These are phyloP conservation scores for Oxyria digyna DNA, from an alignment of 148 eudicot species.

Conservation along the genomic window DNA sequence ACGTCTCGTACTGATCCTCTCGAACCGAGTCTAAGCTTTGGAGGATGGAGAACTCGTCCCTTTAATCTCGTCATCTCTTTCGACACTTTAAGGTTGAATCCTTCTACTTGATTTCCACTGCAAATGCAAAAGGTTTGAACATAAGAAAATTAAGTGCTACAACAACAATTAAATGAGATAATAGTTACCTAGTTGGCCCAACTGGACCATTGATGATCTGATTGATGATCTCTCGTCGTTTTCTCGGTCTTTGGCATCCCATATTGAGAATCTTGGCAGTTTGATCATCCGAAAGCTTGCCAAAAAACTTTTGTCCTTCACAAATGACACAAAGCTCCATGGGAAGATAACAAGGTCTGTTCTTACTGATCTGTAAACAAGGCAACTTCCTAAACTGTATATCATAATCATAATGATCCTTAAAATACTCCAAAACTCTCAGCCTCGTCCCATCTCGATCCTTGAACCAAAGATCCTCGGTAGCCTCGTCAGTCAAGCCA, in stretches of 20 bases:
- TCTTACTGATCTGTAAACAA: conserved; percentile 80
- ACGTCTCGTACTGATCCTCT: conserved; percentile 52
- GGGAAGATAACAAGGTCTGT: conserved; percentile 79
- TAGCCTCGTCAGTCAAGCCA: conserved; percentile 63
- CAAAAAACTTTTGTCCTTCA: conserved; percentile 92
- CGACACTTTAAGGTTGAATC: conserved; percentile 57
- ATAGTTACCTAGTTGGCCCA: conserved; percentile 79
- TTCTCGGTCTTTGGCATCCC: conserved; percentile 79
- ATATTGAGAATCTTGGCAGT: conserved; percentile 70
- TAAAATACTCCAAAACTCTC: conserved; percentile 56
- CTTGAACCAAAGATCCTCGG: conserved; percentile 63
- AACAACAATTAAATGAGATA: too few relatives aligned
- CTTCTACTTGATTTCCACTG: conserved; percentile 65
- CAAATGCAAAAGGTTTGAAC: too few relatives aligned
- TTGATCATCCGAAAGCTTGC: conserved; percentile 90
- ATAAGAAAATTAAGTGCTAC: too few relatives aligned
- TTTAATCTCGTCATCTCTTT: conserved; percentile 72
- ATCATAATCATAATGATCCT: conserved; percentile 80
- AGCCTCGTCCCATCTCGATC: conserved; percentile 61
- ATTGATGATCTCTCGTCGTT: conserved; percentile 63
- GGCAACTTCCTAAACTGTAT: conserved; percentile 71
- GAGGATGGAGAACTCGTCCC: conserved; percentile 83
- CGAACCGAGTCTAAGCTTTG: conserved; percentile 73
- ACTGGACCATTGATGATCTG: conserved; percentile 64
- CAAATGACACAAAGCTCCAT: conserved; percentile 95